Percentiles rank a stretch among this genome's conserved stretches.
Evolutionary conservation across 371 early-diverging fungal genomes (phyloP).

Genomic region (Mortierella sp.): DNA sequence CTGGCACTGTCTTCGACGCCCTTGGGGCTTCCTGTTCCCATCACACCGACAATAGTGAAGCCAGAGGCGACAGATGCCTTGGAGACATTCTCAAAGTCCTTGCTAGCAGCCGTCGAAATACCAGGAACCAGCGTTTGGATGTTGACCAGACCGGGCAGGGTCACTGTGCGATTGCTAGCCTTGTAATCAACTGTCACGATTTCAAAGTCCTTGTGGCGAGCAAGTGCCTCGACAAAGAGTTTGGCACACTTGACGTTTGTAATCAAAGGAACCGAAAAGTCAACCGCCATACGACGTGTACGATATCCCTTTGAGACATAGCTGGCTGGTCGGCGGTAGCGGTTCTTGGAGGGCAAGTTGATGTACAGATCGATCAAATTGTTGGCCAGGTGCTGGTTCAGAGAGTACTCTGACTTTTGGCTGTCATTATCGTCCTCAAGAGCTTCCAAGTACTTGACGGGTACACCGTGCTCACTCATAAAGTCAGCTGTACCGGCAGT

Average conservation of each 20-base stretch:
- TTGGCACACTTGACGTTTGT: conserved; percentile 98
- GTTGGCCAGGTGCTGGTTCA: conserved; percentile 93
- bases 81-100: conserved; percentile 70
- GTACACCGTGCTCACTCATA: conserved; percentile 90
- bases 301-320: conserved; percentile 96
- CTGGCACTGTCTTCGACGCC: conserved; percentile 65
- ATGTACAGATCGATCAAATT: conserved; percentile 97
- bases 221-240: conserved; percentile 94
- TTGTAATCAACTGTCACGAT: conserved; percentile 87
- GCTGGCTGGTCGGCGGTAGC: conserved; percentile 94
- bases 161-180: conserved; percentile 82
- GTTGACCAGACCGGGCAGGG: conserved; percentile 91
- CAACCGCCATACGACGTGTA: conserved; percentile 96
- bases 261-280: conserved; percentile 94
- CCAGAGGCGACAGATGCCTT: conserved; percentile 86
- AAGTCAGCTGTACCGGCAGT: conserved; percentile 97
- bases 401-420: conserved; percentile 88
- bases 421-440: conserved; percentile 66
- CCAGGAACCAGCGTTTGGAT: conserved; percentile 71
- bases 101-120: conserved; percentile 42
- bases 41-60: conserved; percentile 80
- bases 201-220: conserved; percentile 80
- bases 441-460: conserved; percentile 89
- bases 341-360: conserved; percentile 96
- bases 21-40: conserved; percentile 59